Percentiles rank a stretch among this genome's conserved stretches.
Evolutionary conservation across 176 grass and related monocot genomes (phyloP).

Genomic region (Paspalum vaginatum): DNA sequence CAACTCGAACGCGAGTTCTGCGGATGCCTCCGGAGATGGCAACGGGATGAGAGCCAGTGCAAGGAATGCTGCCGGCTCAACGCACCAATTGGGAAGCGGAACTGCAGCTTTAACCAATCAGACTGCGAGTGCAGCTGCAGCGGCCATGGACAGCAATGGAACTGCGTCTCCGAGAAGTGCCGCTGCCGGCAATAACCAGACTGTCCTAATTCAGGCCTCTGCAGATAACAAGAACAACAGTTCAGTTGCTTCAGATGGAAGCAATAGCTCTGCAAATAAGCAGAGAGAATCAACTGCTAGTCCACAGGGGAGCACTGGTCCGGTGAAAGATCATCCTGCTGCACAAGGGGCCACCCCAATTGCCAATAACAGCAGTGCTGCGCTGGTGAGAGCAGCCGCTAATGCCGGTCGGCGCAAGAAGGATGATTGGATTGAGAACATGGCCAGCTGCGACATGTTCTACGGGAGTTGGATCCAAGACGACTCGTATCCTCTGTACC

Average conservation of each 20-base stretch:
- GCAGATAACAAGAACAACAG: constrained; percentile 40
- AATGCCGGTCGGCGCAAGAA: constrained; percentile 31
- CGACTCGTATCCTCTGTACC: constrained; percentile 84
- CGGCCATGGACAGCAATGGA: constrained; percentile 12
- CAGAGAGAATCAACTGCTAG: constrained; percentile 18
- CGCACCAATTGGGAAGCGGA: constrained; percentile 12
- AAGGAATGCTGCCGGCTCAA: constrained; percentile 19
- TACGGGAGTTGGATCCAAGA: constrained; percentile 81
- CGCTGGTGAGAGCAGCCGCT: constrained; percentile 21
- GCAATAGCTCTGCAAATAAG: constrained; percentile 28
- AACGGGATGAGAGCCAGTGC: constrained; percentile 30
- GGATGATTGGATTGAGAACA: constrained; percentile 59
- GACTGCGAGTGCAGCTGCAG: constrained; percentile 37
- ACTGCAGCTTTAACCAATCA: constrained; percentile 37
- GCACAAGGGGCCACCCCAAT: not conserved
- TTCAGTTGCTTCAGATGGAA: constrained; percentile 42
- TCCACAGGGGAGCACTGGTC: constrained; percentile 21
- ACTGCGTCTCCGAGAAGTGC: constrained; percentile 32
- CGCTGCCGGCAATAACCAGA: constrained; percentile 47
- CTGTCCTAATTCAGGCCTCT: constrained; percentile 24
- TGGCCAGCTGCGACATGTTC: constrained; percentile 84
- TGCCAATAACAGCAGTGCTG: constrained; percentile 24
- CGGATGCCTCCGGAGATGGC: constrained; percentile 25
- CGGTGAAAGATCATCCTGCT: constrained; percentile 29
- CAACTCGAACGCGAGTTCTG: constrained; percentile 22